Evolutionary conservation across 805 yeast genomes (phyloP), one percentile per base, ranked within the genome.

Genomic region (Candida manassasensis): DNA sequence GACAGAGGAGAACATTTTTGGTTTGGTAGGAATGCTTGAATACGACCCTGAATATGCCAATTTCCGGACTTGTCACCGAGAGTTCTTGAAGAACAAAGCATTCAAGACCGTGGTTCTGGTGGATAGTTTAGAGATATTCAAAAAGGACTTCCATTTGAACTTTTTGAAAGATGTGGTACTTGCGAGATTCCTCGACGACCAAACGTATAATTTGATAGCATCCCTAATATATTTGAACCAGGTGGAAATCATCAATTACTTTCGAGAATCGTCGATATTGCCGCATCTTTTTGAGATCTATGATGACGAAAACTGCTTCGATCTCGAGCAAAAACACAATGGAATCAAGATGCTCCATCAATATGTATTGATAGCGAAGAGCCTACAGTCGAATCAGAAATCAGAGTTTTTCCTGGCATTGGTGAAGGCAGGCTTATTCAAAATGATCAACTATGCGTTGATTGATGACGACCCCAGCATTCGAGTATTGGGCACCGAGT

Each of bases 141-240:
- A 80, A 37, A 77, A 78, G 49, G 88, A 93, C 26, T 86, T 81
- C 53, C 70, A 85, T 38, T 64, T 88, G 37, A 89, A 83, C 50
- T 86, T 84, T 53, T 63, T 93, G 32, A 84, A 84, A 54, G 96
- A 90, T 55, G 94, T 86, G 13, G 94, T 85, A 1, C 60, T 90
- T 18, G 89, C 93, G 3, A 67, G 96, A 35, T 62, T 81, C 27
- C 55, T 90, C 31, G 97, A 90, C 54, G 97, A 90, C 53, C 75
- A 80, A 29, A 74, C 88, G 4, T 77, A 80, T 50, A 75, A 74
- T 42, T 63, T 83, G 39, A 69, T 93, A 24, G 65, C 81, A 12
- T 76, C 84, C 1, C 61, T 83, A 61, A 81, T 86, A 4, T 80
- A 77, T 48, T 57, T 69, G 45, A 80, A 84, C 49, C 90, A 86